phyloP scores from a whole-genome alignment of 1,139 yeast species.

The Protomyces inouyei region DNA sequence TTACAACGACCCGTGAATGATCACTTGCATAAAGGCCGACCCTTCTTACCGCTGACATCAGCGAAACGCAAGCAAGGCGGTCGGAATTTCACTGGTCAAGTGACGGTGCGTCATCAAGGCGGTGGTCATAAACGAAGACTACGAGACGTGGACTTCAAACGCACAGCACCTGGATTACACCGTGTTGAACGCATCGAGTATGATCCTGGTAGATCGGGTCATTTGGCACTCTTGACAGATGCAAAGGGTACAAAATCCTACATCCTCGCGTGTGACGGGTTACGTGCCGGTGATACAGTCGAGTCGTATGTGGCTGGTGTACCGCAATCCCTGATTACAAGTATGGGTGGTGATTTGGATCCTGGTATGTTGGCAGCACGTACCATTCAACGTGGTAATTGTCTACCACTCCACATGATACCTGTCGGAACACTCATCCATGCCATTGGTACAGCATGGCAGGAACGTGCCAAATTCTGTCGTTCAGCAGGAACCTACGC shows the following conservation, averaged over 20 bases:
- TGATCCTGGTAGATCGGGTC: conserved; percentile 93
- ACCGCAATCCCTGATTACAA: conserved; percentile 67
- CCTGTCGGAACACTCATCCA: conserved; percentile 91
- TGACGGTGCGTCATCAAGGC: conserved; percentile 91
- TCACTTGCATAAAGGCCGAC: conserved; percentile 80
- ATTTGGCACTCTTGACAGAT: conserved; percentile 78
- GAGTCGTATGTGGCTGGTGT: conserved; percentile 86
- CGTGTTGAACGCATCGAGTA: conserved; percentile 84
- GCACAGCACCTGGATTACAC: conserved; percentile 66
- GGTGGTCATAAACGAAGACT: conserved; percentile 93
- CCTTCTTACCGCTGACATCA: conserved; percentile 68
- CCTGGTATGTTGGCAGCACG: conserved; percentile 86
- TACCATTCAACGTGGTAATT: conserved; percentile 89
- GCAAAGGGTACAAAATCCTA: conserved; percentile 64
- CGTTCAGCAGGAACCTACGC: conserved; percentile 95
- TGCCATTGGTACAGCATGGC: conserved; percentile 68
- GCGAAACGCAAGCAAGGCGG: conserved; percentile 76
- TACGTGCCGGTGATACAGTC: conserved; percentile 85
- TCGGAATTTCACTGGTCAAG: conserved; percentile 81
- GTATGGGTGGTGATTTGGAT: conserved; percentile 80
- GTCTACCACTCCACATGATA: conserved; percentile 84
- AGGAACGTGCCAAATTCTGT: conserved; percentile 88
- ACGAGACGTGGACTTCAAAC: conserved; percentile 70
- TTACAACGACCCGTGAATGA: conserved; percentile 81
- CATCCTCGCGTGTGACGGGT: conserved; percentile 85